These are phyloP conservation scores for Erysimum cheiranthoides DNA, from an alignment of 345 rosid species.

Conservation along the genomic window DNA sequence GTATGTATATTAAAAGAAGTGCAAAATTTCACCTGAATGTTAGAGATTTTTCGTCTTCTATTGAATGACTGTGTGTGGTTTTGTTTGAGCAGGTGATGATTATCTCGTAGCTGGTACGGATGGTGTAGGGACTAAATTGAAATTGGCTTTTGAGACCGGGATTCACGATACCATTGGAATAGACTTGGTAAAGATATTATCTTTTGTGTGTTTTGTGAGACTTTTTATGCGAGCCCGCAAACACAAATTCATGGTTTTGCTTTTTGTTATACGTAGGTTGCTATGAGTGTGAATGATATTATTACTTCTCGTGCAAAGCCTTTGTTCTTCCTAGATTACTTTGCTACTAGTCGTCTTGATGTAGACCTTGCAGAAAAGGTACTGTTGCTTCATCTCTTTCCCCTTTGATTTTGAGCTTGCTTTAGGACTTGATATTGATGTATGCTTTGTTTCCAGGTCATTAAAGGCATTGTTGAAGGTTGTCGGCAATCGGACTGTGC, in stretches of 20 bases:
- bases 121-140: conserved; percentile 98
- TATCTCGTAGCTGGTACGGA: conserved; percentile 96
- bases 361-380: conserved; percentile 98
- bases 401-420: conserved; percentile 9
- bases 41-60: conserved; percentile 1
- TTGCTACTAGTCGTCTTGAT: conserved; percentile 90
- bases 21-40: conserved; percentile 13
- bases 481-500: conserved; percentile 82
- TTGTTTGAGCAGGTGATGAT: conserved; percentile 67
- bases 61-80: conserved; percentile 10
- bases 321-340: conserved; percentile 91
- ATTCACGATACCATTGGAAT: conserved; percentile 92
- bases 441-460: conserved; percentile 50
- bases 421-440: conserved; percentile 9
- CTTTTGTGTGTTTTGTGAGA: not conserved
- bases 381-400: conserved; percentile 12
- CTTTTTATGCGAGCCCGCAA: not conserved
- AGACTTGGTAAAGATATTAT: conserved; percentile 63
- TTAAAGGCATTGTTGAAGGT: conserved; percentile 93
- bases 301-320: conserved; percentile 97
- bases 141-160: conserved; percentile 92
- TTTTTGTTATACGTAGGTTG: conserved; percentile 78
- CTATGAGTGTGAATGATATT: conserved; percentile 98
- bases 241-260: not conserved
- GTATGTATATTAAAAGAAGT: conserved; percentile 52